Base-by-base conservation (phyloP, 257 asterid genomes). In the Solanum chaucha region DNA sequence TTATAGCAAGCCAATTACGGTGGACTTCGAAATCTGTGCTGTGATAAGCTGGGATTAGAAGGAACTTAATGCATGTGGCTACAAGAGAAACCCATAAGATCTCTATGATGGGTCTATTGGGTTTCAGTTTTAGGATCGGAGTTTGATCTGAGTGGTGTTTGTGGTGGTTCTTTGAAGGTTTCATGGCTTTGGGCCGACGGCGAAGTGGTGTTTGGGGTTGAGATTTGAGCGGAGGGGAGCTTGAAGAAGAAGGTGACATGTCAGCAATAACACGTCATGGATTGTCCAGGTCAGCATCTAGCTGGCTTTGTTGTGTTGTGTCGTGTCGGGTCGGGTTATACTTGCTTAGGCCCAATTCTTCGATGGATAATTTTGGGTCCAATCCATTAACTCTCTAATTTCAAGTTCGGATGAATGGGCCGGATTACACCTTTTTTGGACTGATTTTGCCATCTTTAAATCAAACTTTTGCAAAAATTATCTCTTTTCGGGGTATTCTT, bases 11-110 rank as follows among this genome's bases (percentile, higher is more conserved):
- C 99, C 99, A 95, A 90, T 95, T 90, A 83, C 98, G 98, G 91
- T 96, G 98, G 88, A 95, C 98, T 87, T 96, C 98, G 86, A 96
- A 96, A 89, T 96, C 99, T 22, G 98, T 94, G 93, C 99, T 95
- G 89, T 93, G 95, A 87, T 96, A 96, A 90, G 97, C 95, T 51
- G 99, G 99, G 87, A 94, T 89, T 24, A 96, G 87, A 88, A 96
- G 97, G 90, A 96, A 87, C 73, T 96, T 96, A 59, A 95, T 85
- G 88, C 89, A 73, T 85, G 95, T 58, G 78, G 98, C 95, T 5
- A 91, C 85, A 11, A 96, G 92, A 22, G 95, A 94, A 85, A 94
- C 90, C 97, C 96, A 94, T 92, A 93, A 44, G 48, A 93, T 28
- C 83, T 86, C 87, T 20, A 36, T 19, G n/a, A 85, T 46, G 32